Evolutionary conservation across 2,329 filamentous ascomycete genomes (phyloP), one percentile per base, ranked within the genome.

Genomic region (Penicillium hesseltinei): DNA sequence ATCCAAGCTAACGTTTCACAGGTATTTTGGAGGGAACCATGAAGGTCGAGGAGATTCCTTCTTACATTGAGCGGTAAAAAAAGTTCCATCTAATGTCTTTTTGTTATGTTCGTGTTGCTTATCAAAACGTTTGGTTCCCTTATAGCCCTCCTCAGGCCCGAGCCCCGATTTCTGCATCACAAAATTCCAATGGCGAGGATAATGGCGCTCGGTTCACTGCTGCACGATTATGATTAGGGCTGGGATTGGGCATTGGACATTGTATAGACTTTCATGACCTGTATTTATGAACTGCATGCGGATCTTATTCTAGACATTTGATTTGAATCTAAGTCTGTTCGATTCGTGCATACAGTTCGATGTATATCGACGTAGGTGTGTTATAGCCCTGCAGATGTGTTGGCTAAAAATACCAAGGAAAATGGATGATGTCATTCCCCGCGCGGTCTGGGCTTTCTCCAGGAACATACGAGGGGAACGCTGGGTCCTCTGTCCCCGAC

Each of bases 11-110:
- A 73, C 56, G 1, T 50, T 40, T 44, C 9, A 40, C 59, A 83
- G 86, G 86, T 63, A 92, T 96, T 66, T 77, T 96, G 45, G 83
- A 91, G 66, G 90, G 90, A 60, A 86, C 85, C 63, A 85, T 87
- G 66, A 86, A 86, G 64, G 88, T 92, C 19, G 86, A 92, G 62
- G 89, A 96, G 66, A 92, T 96, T 67, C 91, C 92, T 25, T 80
- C 81, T 56, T 80, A 94, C 55, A 84, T 90, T 64, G 77, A 78
- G 68, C 71, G 71, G 65, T 74, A 76, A 72, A 67, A 75, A 67
- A 67, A 52, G 25, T 53, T 50, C 55, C 42, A 58, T 48, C 44
- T 50, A 11, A 27, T 29, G 42, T 36, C 25, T 47, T 54, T 54
- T 49, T 35, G 13, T 19, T 38, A 25, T 60, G 49, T 57, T 36